Evolutionary conservation across 208 protist species (phyloP).

Genomic region (Chromosphaera perkinsii): DNA sequence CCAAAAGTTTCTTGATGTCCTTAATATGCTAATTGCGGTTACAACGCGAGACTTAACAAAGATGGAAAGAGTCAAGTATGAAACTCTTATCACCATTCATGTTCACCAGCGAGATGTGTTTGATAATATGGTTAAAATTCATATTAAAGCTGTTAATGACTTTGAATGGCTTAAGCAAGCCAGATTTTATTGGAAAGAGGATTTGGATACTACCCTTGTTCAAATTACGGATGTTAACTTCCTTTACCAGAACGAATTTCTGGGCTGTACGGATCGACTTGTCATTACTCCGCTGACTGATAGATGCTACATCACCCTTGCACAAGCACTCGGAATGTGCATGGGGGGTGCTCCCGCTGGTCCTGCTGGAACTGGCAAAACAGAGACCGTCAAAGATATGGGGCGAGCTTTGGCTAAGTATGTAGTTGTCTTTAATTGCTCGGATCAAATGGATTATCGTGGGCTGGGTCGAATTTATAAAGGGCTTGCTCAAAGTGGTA

Average conservation of each 20-base stretch:
- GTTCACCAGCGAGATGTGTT: constrained; percentile 95
- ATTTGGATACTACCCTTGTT: constrained; percentile 68
- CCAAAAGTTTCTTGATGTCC: too few species aligned
- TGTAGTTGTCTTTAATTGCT: constrained; percentile 98
- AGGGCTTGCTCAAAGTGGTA: constrained; percentile 94
- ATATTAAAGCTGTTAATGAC: constrained; percentile 57
- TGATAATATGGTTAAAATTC: constrained; percentile 52
- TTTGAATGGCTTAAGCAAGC: constrained; percentile 95
- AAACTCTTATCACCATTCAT: constrained; percentile 93
- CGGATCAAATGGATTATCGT: constrained; percentile 96
- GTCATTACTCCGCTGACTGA: constrained; percentile 98
- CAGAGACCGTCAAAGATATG: constrained; percentile 97
- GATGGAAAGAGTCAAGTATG: constrained; percentile 78
- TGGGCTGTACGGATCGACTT: constrained; percentile 87
- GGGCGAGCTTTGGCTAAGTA: constrained; percentile 91
- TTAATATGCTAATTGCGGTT: constrained; percentile 57
- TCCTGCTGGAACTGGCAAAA: constrained; percentile 96
- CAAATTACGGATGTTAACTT: constrained; percentile 90
- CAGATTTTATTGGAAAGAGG: constrained; percentile 71
- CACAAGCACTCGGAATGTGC: constrained; percentile 91
- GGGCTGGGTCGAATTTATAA: constrained; percentile 96
- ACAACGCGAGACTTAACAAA: constrained; percentile 73
- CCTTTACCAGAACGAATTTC: constrained; percentile 96
- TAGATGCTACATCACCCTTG: constrained; percentile 95
- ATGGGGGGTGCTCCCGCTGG: constrained; percentile 94